Evolutionary conservation across 140 eudicot species (phyloP), one percentile per base, ranked within the genome.

Genomic region (Bidens hawaiensis): DNA sequence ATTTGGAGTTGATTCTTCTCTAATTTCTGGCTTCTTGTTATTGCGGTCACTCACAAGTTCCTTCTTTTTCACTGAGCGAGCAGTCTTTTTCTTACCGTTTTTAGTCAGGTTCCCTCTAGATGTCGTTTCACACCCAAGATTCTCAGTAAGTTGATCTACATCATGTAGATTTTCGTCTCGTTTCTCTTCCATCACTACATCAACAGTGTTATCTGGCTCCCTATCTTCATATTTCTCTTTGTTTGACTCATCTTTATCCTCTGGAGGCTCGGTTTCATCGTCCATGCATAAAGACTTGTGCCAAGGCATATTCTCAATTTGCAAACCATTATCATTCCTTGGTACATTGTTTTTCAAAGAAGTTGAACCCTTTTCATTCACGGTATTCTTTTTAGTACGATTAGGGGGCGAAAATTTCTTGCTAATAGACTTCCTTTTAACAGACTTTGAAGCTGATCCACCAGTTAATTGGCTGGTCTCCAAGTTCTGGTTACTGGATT

Each of bases 221-320:
- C 47, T 66, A 21, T 45, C 58, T 53, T 59, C 21, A 30, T 1
- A 0, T 13, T 70, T 46, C 25, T 71, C 77, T 69, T 42, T 69
- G 43, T 23, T 59, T 68, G 59, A 40, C 31, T 33, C 72, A 4
- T 55, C 72, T 6, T 60, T 62, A 62, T 64, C 81, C 21, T 75
- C 78, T 49, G 75, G 77, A 13, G 81, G 69, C 73, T 85, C 86
- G 27, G 95, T 82, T 66, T 88, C 95, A 76, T 83, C 94, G 68
- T 81, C 81, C 51, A 66, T 21, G 28, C 27, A 30, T 57, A 31
- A 54, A 52, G 69, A 43, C 55, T 61, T 55, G 14, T 65, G 28
- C 9, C 53, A 64, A 40, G 54, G 33, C 43, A 53, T 51, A 5
- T 42, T 62, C 13, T 46, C 69, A 36, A 69, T 46, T n/a, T 69